These are phyloP conservation scores for Fusarium globosum DNA, from an alignment of 2,329 filamentous ascomycete species.

Conservation along the genomic window DNA sequence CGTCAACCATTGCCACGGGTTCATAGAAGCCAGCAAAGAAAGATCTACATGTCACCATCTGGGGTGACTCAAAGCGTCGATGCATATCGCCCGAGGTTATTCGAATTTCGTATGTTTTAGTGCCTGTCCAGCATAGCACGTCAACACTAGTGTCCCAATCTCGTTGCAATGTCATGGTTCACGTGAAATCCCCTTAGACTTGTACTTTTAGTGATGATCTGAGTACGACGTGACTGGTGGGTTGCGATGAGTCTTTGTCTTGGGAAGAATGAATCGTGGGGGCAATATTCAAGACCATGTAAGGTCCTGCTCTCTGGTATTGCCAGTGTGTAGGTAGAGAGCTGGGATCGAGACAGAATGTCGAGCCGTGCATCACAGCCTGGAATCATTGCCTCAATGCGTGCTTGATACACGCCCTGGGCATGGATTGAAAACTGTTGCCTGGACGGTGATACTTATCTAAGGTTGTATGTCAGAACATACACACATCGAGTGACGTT, in stretches of 20 bases:
- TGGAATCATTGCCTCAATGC: background rate
- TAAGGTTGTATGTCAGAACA: slow-evolving; percentile 10
- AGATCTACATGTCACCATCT: slow-evolving; percentile 30
- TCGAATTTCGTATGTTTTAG: slow-evolving; percentile 27
- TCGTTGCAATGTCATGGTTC: slow-evolving; percentile 15
- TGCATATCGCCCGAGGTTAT: slow-evolving; percentile 7
- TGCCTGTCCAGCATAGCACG: slow-evolving; percentile 20
- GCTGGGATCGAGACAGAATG: background rate
- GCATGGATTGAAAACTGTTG: background rate
- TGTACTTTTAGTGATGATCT: slow-evolving; percentile 1
- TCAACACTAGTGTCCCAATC: slow-evolving; percentile 15
- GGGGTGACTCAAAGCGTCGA: slow-evolving; percentile 12
- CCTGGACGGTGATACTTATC: background rate
- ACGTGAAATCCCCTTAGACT: background rate
- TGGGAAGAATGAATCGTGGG: background rate
- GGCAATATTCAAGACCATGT: background rate
- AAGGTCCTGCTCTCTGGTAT: background rate
- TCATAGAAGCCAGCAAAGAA: slow-evolving; percentile 33
- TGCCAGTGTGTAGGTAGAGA: background rate
- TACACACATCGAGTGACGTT: background rate
- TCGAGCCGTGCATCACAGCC: background rate
- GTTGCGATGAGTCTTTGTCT: background rate
- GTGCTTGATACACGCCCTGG: background rate
- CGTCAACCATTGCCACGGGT: slow-evolving; percentile 28
- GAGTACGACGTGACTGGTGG: slow-evolving; percentile 11